Base-by-base conservation (phyloP, 2,329 filamentous ascomycete species). In the Plectosphaerella cucumerina region DNA sequence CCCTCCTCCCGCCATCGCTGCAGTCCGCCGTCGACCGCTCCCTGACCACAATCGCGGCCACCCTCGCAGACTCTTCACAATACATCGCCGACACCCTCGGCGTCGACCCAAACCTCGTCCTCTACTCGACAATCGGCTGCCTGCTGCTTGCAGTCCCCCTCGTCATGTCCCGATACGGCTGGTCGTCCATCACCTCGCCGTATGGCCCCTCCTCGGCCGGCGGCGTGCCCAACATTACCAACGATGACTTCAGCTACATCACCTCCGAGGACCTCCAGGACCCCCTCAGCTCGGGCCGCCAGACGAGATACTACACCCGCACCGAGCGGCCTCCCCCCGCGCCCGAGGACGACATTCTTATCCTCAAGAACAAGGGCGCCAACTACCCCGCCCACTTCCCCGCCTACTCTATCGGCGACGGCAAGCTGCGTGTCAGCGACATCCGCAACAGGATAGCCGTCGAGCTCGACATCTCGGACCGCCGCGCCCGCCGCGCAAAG, bases 191-290 rank as follows among this genome's bases (percentile, higher is more conserved):
- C 54, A 72, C 73, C 46, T 70, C 70, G 51, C 77, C 78, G n/a
- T 82, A 76, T 59, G 67, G 68, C 52, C 77, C 78, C 33, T 62
- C 70, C 53, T 58, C 71, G 15, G 66, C 71, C 35, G 72, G 72
- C 44, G 72, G 75, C 41, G 69, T 77, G 10, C 80, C 84, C 31
- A 77, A 84, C 57, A 84, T 92, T 53, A 87, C 82, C 59, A 86
- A 90, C 58, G 81, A 86, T 33, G 88, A 92, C 70, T 93, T 85
- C 67, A 86, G 83, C 64, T 92, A 93, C 72, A 91, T 92, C 63
- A 90, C 87, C n/a, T 84, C 85, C 23, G 82, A 89, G 60, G 87
- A 92, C 61, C 67, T 91, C 37, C 76, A 81, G 53, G 68, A 72
- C 34, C 58, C 64, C 56, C 66, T 66, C 62, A 63, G 62, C 54